Evolutionary conservation across 2,329 filamentous ascomycete species (phyloP), one percentile per base, ranked within the genome.

Genomic region (Aspergillus uvarum): DNA sequence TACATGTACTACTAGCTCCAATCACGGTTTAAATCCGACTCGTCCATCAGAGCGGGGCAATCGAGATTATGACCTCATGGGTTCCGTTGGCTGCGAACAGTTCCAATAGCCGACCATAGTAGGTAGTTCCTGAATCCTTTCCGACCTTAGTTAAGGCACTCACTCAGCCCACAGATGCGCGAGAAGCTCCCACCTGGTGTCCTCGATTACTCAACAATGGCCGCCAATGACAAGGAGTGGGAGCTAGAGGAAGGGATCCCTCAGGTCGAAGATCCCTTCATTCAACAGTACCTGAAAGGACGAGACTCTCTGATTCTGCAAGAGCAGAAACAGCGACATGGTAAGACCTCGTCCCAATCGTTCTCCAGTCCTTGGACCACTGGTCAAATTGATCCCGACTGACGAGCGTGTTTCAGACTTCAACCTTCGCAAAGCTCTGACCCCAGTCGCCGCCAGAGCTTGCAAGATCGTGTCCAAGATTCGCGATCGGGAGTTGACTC

Each of bases 261-360:
- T 51, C 78, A 79, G 61, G 60, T 76, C 12, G 79, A 85, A 10
- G 91, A 96, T 68, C 86, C 89, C 0, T 92, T 96, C 74, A 84
- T 97, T 51, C 86, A 91, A 68, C 87, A 94, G 72, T 97, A 96
- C 71, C 79, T 96, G 44, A 77, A 85, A 48, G 91, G 91, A 22
- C 86, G 93, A 54, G 83, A 89, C 67, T 87, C 86, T 26, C 83
- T 98, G 55, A 89, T 96, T 59, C 82, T 82, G 19, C 85, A 96
- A 72, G 95, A 98, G 75, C 88, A 91, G 76, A 89, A 87, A 69
- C 85, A 90, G 70, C 87, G 93, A 60, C 92, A 92, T 74, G 92
- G 91, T 90, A 74, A 63, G 82, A 63, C 38, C 32, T 19, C 29
- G 16, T n/a, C 19, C 14, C 44, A 31, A 24, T 12, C 6, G 69